Base-by-base conservation (phyloP, 257 asterid genomes). In the Cinchona pubescens region DNA sequence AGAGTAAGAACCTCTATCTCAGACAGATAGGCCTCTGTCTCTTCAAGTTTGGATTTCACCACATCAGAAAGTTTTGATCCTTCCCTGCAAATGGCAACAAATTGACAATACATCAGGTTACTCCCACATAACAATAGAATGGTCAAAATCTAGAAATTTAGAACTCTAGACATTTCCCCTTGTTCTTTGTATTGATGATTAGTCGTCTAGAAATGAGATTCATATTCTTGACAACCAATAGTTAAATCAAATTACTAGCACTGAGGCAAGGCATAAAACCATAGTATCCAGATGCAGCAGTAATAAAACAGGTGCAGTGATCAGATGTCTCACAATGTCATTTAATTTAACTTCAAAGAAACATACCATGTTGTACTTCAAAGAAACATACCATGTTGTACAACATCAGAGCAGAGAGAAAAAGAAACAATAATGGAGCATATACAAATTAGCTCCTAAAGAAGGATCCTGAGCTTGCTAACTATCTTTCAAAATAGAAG, bases 1-100 rank as follows among this genome's bases (percentile, higher is more conserved):
- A 75, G 49, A 79, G 80, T 12, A 65, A 66, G 70, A 73, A 95
- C 99, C 98, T 95, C 97, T 65, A 95, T 91, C 90, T 95, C 99
- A 69, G 97, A 90, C 71, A 92, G 86, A 79, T 90, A 95, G 53
- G 99, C 94, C 75, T 95, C 99, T 4, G 92, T 95, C 84, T 95
- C 97, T 83, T 95, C 99, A 68, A 88, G 85, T 85, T 92, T 95
- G 76, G 91, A 90, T 83, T 90, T 93, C 79, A 88, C 75, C 61
- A 79, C 81, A 79, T 92, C 96, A 43, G 93, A 82, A 74, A 92
- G 93, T 74, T 81, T 83, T 42, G 85, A 46, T 76, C 75, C 85
- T 59, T 91, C 97, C 96, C 99, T 95, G 93, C 71, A 83, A 82
- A 65, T 59, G 69, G 75, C n/a, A 78, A 27, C 61, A 37, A 23